Evolutionary conservation across 2,329 filamentous ascomycete species (phyloP).

Genomic region (Xylariales sp.): DNA sequence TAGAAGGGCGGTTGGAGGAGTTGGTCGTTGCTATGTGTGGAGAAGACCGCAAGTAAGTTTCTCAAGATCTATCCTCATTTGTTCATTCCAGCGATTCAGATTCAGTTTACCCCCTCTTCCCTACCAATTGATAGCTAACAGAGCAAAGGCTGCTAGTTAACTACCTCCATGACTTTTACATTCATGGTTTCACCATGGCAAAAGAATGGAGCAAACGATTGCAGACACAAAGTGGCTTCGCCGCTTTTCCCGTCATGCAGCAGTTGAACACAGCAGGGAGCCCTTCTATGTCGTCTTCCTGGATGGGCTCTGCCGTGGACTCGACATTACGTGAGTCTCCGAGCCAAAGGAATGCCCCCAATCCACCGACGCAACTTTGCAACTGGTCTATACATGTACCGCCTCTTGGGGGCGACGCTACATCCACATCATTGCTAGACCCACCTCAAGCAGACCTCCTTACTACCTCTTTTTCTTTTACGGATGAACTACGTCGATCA

Average conservation of each 20-base stretch:
- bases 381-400: conserved; percentile 12
- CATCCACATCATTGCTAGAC: no score
- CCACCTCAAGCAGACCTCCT: no score
- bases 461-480: not conserved
- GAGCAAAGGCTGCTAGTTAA: conserved; percentile 10
- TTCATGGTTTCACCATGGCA: not conserved
- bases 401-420: not conserved
- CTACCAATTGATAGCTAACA: not conserved
- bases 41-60: conserved; percentile 25
- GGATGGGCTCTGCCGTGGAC: no score
- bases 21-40: conserved; percentile 4
- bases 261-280: no score
- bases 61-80: not conserved
- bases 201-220: not conserved
- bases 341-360: no score
- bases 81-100: no score
- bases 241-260: no score
- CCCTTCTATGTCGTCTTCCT: no score
- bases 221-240: no score
- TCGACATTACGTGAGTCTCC: no score
- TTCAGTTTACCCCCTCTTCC: no score
- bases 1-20: conserved; percentile 19
- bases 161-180: conserved; percentile 23
- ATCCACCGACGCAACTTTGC: conserved; percentile 13
- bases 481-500: not conserved